Evolutionary conservation across 2,329 filamentous ascomycete genomes (phyloP), one percentile per base, ranked within the genome.

Genomic region (Bimuria novae-zelandiae): DNA sequence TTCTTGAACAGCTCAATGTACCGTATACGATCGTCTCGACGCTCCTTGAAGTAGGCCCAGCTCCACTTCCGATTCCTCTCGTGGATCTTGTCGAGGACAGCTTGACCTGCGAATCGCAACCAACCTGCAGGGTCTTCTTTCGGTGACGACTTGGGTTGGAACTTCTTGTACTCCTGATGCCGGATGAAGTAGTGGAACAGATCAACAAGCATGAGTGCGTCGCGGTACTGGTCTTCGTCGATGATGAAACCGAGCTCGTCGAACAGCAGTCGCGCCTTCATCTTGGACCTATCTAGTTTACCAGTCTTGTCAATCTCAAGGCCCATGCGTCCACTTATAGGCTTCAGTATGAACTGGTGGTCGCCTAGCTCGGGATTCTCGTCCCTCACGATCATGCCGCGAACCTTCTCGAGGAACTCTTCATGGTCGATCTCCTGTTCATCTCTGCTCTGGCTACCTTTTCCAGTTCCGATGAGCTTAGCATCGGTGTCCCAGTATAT

Each of bases 401-500:
- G 88, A 69, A 97, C 89, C 57, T 84, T 89, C 22, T 83, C 77
- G 44, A 97, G 83, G 72, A 97, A 84, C 37, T 93, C 88, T 23
- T 86, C 83, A 61, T 95, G 91, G 7, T 87, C 78, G 47, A 89
- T 80, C 7, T 82, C 76, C 57, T 90, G 83, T 46, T 73, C 70
- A 10, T 83, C 80, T 36, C 79, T 83, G 7, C 82, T 79, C 54
- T 85, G 79, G 3, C 84, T 84, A 60, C 94, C 90, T 61, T 89
- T 87, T 7, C 92, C 92, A 4, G 89, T 87, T 11, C 92, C 91
- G 37, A 97, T 81, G 3, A 99, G 82, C 22, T 88, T 82, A 1
- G 92, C 85, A 72, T 99, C 93, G 1, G 94, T 99, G 72, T 99
- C 95, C 94, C 95, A 99, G 75, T 99, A 99, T 8, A 97, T 84